Base-by-base conservation (phyloP, 2,329 filamentous ascomycete species). In the Ascomycota sp. region DNA sequence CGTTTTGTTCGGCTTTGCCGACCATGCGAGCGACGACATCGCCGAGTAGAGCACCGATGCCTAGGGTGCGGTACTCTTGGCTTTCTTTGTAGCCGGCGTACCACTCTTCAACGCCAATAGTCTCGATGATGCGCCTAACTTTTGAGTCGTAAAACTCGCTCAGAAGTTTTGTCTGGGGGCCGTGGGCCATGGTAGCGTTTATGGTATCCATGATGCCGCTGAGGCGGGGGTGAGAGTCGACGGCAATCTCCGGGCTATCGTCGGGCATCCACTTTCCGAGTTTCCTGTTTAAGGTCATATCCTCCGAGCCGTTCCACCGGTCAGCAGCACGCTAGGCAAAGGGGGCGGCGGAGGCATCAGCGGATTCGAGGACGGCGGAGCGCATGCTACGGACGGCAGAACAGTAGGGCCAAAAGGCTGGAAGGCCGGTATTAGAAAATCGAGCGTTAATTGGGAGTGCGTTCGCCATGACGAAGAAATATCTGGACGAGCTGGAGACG, bases 201-300 rank as follows among this genome's bases (percentile, higher is more conserved):
- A 95, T 67, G 0, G 81, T 89, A 53, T 98, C 89, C 77, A 92
- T 82, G 43, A 98, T 76, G 31, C 89, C 89, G 5, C 74, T 83
- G 9, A 95, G 61, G 27, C 85, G 65, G 1, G 89, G 89, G 35
- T 75, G 75, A 1, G 74, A 75, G 50, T 94, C 83, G 7, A 95
- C 80, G 19, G 77, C 79, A 7, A 94, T 73, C 24, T 64, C 62
- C 8, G 65, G 65, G 20, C 60, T 63, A 23, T 63, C 62, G 7
- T 70, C 62, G 0, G 82, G 81, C 79, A 95, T 92, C 70, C 77
- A 92, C 48, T 78, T 82, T 23, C 76, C 72, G 31, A 85, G 71
- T 34, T 79, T 55, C 35, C 67, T 73, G 42, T 77, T 83, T 17
- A 94, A 85, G 21, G 66, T 65, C 74, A 95, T 86, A 34, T 95